A percentile compares a stretch with the other conserved stretches of the same genome.
phyloP scores from a whole-genome alignment of 169 alveolate genomes.

The Pseudocohnilembus persalinus region DNA sequence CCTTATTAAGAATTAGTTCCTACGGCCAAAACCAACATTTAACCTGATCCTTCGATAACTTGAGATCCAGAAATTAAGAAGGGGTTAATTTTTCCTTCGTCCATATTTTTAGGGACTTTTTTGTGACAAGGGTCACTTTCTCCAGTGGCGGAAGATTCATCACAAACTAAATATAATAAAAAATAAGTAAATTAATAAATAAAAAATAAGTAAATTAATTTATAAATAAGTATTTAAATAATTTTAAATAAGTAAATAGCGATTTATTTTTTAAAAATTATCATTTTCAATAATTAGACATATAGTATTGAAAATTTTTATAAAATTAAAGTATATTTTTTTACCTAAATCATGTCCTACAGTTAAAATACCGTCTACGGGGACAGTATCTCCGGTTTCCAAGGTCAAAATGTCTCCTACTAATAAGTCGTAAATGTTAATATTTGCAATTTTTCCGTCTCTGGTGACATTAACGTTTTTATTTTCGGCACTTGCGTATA shows the following conservation, averaged over 20 bases:
- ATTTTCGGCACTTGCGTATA: conserved; percentile 69
- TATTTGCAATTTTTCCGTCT: conserved; percentile 43
- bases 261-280: too few relatives aligned
- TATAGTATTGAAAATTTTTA: too few relatives aligned
- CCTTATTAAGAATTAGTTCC: conserved; percentile 84
- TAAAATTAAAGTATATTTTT: background rate
- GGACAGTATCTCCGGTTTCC: conserved; percentile 82
- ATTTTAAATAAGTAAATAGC: too few relatives aligned
- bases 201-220: too few relatives aligned
- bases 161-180: conserved; percentile 53
- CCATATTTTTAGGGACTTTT: conserved; percentile 22
- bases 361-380: conserved; percentile 82
- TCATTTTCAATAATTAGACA: too few relatives aligned
- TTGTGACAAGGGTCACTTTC: conserved; percentile 84
- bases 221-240: too few relatives aligned
- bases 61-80: conserved; percentile 86
- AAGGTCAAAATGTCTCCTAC: conserved; percentile 89
- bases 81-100: conserved; percentile 68
- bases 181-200: too few relatives aligned
- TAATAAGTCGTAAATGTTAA: conserved; percentile 61
- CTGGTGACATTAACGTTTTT: conserved; percentile 65
- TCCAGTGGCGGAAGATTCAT: conserved; percentile 92
- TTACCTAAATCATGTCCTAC: conserved; percentile 60
- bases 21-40: conserved; percentile 79
- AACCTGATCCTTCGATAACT: conserved; percentile 85